Evolutionary conservation across 305 asterid species (phyloP).

Genomic region (Solanum hybrid): DNA sequence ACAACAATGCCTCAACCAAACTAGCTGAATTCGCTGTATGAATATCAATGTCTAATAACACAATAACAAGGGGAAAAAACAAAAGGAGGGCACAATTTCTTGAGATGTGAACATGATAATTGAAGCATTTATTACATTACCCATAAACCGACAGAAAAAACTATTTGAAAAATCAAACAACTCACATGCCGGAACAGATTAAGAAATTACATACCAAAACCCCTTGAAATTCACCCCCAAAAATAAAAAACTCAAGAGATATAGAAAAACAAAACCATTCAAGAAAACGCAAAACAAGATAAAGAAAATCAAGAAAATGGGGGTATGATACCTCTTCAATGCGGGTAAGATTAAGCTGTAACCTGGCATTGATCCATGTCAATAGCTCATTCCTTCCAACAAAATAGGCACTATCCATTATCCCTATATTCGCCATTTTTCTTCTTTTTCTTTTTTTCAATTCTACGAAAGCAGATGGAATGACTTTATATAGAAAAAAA

Average conservation of each 20-base stretch:
- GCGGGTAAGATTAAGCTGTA: constrained; percentile 67
- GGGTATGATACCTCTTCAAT: constrained; percentile 59
- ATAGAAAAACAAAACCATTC: not conserved
- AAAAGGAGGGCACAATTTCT: not conserved
- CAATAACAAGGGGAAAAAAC: not conserved
- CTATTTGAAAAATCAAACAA: not conserved
- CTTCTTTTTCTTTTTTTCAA: constrained; percentile 1
- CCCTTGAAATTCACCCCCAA: not conserved
- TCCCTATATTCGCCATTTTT: constrained; percentile 73
- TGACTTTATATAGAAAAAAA: not conserved
- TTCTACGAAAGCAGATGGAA: not conserved
- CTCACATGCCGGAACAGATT: not conserved
- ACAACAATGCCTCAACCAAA: not conserved
- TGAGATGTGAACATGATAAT: not conserved
- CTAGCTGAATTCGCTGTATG: not conserved
- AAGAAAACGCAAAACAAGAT: not conserved
- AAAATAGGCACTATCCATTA: constrained; percentile 89
- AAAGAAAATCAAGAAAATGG: not conserved
- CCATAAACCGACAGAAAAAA: not conserved
- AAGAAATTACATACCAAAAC: not conserved
- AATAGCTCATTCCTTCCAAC: constrained; percentile 90
- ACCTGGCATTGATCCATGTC: constrained; percentile 74
- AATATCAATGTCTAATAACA: not conserved
- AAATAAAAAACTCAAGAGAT: not conserved
- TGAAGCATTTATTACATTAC: not conserved